phyloP scores from a whole-genome alignment of 331 rosid genomes.

The Telfairia occidentalis region DNA sequence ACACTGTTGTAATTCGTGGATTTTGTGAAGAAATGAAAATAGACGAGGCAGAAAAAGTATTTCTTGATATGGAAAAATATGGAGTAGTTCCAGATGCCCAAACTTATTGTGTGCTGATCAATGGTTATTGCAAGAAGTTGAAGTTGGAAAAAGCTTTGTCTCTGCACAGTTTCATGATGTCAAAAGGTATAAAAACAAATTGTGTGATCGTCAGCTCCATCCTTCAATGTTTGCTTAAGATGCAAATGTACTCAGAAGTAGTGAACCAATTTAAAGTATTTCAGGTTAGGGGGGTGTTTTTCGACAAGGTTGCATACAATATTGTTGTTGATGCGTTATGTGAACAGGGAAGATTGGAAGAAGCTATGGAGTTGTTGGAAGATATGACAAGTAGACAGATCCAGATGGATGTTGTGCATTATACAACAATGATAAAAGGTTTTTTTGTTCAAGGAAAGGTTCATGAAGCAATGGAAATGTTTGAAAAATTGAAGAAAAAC shows the following conservation, averaged over 20 bases:
- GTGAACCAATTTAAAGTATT: slow-evolving; percentile 9
- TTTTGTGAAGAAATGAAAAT: slow-evolving; percentile 54
- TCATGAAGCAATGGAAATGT: slow-evolving; percentile 24
- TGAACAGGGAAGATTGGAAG: slow-evolving; percentile 16
- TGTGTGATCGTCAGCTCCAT: slow-evolving; percentile 44
- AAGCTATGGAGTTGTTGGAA: slow-evolving; percentile 41
- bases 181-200: slow-evolving; percentile 54
- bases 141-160: slow-evolving; percentile 30
- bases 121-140: slow-evolving; percentile 5
- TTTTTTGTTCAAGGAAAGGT: slow-evolving; percentile 34
- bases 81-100: slow-evolving; percentile 49
- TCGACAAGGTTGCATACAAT: slow-evolving; percentile 50
- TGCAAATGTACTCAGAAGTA: slow-evolving; percentile 43
- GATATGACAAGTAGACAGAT: slow-evolving; percentile 43
- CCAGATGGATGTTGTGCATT: slow-evolving; percentile 51
- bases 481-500: slow-evolving; percentile 38
- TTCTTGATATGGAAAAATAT: slow-evolving; percentile 44
- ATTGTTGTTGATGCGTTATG: slow-evolving; percentile 51
- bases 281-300: slow-evolving; percentile 36
- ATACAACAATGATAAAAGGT: slow-evolving; percentile 64
- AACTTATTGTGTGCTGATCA: slow-evolving; percentile 36
- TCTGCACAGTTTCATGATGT: slow-evolving; percentile 42
- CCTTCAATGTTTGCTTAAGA: slow-evolving; percentile 55
- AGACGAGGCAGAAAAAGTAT: slow-evolving; percentile 39
- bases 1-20: slow-evolving; percentile 46